Evolutionary conservation across 805 yeast genomes (phyloP).

Genomic region (Zygotorulaspora chibaensis): DNA sequence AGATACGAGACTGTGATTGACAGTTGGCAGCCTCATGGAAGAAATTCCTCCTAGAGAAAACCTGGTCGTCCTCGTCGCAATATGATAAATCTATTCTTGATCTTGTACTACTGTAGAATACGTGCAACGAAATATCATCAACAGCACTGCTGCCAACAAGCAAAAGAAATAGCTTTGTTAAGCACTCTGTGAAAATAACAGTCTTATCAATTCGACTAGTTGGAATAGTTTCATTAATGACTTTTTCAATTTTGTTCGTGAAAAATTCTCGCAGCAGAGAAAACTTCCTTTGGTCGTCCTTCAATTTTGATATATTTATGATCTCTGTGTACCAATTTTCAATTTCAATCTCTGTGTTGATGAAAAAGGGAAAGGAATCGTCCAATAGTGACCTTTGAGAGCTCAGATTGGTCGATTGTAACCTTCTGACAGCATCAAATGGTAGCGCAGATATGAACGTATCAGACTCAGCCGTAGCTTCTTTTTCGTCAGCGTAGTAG

Average conservation of each 20-base stretch:
- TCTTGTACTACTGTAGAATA: conserved; percentile 38
- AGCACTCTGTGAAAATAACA: conserved; percentile 22
- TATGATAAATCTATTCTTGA: conserved; percentile 53
- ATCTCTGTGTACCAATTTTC: conserved; percentile 35
- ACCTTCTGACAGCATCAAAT: not conserved
- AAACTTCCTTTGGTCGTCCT: conserved; percentile 28
- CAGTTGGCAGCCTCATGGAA: conserved; percentile 62
- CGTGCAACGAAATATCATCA: conserved; percentile 48
- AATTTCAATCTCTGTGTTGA: conserved; percentile 26
- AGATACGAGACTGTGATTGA: conserved; percentile 23
- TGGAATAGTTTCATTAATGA: conserved; percentile 14
- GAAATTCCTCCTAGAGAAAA: conserved; percentile 61
- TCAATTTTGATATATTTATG: conserved; percentile 29
- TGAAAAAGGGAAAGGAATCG: conserved; percentile 1
- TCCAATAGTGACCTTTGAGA: conserved; percentile 1
- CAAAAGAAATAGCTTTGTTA: conserved; percentile 70
- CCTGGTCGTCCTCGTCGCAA: conserved; percentile 52
- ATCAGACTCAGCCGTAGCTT: not conserved
- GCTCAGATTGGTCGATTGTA: not conserved
- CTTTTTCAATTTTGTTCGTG: conserved; percentile 23
- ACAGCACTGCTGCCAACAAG: conserved; percentile 61
- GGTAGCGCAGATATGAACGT: not conserved
- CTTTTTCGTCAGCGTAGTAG: conserved; percentile 8
- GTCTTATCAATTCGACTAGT: conserved; percentile 19
- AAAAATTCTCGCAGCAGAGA: conserved; percentile 24